Conservation (phyloP, 1,284 basidiomycete genomes). For the Boletus nobilissimus region DNA sequence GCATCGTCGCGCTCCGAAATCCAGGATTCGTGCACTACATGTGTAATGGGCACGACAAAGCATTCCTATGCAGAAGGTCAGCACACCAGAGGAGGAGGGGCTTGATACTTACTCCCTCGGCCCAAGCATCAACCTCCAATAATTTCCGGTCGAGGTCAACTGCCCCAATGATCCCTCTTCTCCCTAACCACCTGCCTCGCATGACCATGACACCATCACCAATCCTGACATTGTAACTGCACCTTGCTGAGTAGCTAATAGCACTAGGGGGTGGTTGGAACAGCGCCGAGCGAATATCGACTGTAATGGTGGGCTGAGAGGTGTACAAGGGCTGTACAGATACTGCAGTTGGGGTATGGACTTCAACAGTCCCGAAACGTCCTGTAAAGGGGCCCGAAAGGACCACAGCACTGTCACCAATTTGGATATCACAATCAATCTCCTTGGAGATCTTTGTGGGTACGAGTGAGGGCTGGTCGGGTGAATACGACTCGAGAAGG, state of each 20-base stretch:
- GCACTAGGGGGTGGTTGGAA: not conserved
- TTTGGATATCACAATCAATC: not conserved
- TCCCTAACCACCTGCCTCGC: not conserved
- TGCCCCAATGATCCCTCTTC: not conserved
- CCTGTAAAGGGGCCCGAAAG: not conserved
- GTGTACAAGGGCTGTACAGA: not conserved
- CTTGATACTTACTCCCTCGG: not conserved
- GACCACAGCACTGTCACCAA: not conserved
- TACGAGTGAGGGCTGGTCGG: not conserved
- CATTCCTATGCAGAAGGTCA: not conserved
- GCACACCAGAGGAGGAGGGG: too few species aligned
- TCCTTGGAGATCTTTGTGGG: not conserved
- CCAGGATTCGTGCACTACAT: not conserved
- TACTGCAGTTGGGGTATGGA: not conserved
- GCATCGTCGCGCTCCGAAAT: not conserved
- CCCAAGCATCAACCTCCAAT: not conserved
- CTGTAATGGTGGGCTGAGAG: not conserved
- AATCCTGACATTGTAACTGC: not conserved
- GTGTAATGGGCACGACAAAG: not conserved
- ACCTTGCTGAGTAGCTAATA: not conserved
- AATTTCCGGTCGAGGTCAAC: not conserved
- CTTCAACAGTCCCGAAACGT: too few species aligned
- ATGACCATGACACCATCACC: not conserved
- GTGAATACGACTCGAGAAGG: not conserved
- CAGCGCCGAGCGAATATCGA: not conserved